Percentiles rank a stretch among this genome's conserved stretches.
Conservation (phyloP, 2,329 filamentous ascomycete genomes). For the Nemania abortiva region DNA sequence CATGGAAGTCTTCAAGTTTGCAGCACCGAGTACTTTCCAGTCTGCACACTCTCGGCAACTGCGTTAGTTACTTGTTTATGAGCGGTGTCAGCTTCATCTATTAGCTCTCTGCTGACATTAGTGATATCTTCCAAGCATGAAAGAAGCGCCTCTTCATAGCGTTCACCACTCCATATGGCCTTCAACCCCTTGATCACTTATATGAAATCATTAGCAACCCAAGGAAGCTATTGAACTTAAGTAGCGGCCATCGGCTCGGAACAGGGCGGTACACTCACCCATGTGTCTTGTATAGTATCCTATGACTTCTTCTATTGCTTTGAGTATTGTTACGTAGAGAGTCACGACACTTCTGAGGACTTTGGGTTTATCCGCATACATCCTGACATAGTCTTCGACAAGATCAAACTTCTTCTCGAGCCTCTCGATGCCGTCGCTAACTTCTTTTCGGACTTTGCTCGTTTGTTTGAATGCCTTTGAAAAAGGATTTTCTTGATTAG, state of each 20-base stretch:
- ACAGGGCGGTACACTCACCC: conserved; percentile 5
- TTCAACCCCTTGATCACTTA: conserved; percentile 20
- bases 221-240: too few relatives aligned
- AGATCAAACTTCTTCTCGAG: conserved; percentile 23
- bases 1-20: too few relatives aligned
- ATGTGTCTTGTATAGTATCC: conserved; percentile 28
- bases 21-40: too few relatives aligned
- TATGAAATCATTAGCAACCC: too few relatives aligned
- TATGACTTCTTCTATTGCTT: conserved; percentile 29
- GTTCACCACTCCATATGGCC: conserved; percentile 16
- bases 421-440: conserved; percentile 23
- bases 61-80: conserved; percentile 26
- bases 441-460: conserved; percentile 20
- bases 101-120: conserved; percentile 15
- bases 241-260: not conserved
- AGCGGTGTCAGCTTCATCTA: conserved; percentile 22
- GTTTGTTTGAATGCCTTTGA: conserved; percentile 30
- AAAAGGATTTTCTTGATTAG: not conserved
- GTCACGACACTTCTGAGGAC: conserved; percentile 14
- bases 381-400: conserved; percentile 21
- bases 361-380: conserved; percentile 23
- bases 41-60: too few relatives aligned
- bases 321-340: conserved; percentile 26
- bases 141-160: conserved; percentile 15
- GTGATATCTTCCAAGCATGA: conserved; percentile 23